A percentile compares a stretch with the other conserved stretches of the same genome.
Conservation (phyloP, 2,329 filamentous ascomycete genomes). For the Clarireedia hainanense region DNA sequence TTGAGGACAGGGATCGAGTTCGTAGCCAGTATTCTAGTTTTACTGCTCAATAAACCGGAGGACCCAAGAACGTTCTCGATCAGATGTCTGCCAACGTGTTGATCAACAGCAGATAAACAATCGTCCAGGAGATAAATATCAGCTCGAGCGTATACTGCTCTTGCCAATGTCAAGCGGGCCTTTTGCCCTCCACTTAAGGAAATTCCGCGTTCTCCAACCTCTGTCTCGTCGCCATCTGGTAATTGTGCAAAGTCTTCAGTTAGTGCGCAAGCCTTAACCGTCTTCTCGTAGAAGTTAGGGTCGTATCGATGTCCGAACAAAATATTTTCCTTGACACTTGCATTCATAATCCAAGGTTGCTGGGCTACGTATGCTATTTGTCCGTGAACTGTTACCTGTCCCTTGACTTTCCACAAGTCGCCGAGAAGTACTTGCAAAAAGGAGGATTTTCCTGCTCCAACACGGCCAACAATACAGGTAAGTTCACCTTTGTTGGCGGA, state of each 20-base stretch:
- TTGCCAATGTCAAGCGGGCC: slow-evolving; percentile 81
- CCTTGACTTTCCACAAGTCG: slow-evolving; percentile 83
- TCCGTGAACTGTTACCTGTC: slow-evolving; percentile 75
- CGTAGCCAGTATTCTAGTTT: slow-evolving; percentile 88
- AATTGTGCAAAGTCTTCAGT: slow-evolving; percentile 85
- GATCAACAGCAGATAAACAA: slow-evolving; percentile 92
- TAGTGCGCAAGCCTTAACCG: slow-evolving; percentile 83
- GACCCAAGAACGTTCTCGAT: slow-evolving; percentile 90
- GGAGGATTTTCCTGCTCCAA: slow-evolving; percentile 93
- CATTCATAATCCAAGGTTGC: slow-evolving; percentile 94
- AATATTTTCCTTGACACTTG: slow-evolving; percentile 94
- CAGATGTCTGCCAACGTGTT: slow-evolving; percentile 89
- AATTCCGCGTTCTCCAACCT: slow-evolving; percentile 94
- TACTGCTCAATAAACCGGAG: slow-evolving; percentile 71
- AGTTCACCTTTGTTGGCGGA: slow-evolving; percentile 87
- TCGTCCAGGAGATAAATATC: slow-evolving; percentile 95
- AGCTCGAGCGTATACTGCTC: slow-evolving; percentile 93
- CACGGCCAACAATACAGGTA: slow-evolving; percentile 84
- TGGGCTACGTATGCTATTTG: slow-evolving; percentile 87
- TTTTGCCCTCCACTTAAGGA: slow-evolving; percentile 95
- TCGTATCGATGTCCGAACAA: slow-evolving; percentile 94
- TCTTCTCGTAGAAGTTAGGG: slow-evolving; percentile 87
- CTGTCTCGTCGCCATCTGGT: slow-evolving; percentile 91
- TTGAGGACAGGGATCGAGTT: slow-evolving; percentile 89
- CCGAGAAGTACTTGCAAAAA: slow-evolving; percentile 82